Conservation (phyloP, 371 early-diverging fungal species). For the Mucor circinelloides region DNA sequence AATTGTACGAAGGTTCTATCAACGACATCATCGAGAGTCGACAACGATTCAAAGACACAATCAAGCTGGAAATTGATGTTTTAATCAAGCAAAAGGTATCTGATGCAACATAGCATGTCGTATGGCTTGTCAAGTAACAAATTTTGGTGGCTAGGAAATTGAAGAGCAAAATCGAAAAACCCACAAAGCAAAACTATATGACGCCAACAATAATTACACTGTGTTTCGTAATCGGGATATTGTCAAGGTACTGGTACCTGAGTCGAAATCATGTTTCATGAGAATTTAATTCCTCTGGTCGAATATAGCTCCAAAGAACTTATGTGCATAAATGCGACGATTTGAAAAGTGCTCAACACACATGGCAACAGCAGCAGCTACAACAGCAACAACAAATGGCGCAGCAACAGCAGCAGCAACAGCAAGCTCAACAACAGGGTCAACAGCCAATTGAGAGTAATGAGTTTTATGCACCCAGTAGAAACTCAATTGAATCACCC, state of each 20-base stretch:
- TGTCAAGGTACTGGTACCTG: conserved; percentile 32
- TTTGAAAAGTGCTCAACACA: conserved; percentile 30
- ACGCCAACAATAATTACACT: conserved; percentile 39
- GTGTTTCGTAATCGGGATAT: conserved; percentile 44
- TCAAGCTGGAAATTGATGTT: conserved; percentile 22
- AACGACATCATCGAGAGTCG: conserved; percentile 29
- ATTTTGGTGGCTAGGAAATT: conserved; percentile 20
- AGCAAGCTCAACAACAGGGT: conserved; percentile 2
- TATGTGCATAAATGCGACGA: conserved; percentile 44
- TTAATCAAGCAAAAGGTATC: conserved; percentile 21
- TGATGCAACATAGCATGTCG: not conserved
- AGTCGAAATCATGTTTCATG: not conserved
- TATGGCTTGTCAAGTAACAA: not conserved
- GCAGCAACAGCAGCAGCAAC: conserved; percentile 31
- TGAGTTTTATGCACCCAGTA: conserved; percentile 1
- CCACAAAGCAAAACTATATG: conserved; percentile 27
- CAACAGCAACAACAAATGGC: conserved; percentile 16
- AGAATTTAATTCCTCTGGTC: not conserved
- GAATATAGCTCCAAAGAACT: conserved; percentile 42
- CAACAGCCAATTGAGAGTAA: not conserved
- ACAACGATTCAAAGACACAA: conserved; percentile 20
- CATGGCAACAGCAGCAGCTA: conserved; percentile 29
- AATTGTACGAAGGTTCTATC: conserved; percentile 35
- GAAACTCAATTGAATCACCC: conserved; percentile 15
- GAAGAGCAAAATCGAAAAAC: conserved; percentile 40